phyloP scores from a whole-genome alignment of 495 filamentous ascomycete species.

The Penicilliopsis zonata region DNA sequence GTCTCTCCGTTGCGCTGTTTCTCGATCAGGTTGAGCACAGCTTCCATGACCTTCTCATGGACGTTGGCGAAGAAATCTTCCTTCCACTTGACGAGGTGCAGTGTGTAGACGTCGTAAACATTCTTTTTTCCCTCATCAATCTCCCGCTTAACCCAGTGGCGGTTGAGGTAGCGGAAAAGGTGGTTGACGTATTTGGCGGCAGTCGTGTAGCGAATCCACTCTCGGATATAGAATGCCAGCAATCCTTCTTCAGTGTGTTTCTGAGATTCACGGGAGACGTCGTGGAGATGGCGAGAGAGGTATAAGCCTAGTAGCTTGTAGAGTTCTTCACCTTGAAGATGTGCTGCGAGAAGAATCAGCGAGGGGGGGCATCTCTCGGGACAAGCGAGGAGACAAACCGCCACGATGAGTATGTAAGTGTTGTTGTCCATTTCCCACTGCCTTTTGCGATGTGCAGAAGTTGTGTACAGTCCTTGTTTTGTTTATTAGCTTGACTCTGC shows the following conservation, averaged over 20 bases:
- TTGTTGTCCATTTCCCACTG: slow-evolving; percentile 42
- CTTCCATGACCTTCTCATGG: slow-evolving; percentile 82
- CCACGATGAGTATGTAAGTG: slow-evolving; percentile 58
- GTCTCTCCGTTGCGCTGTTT: slow-evolving; percentile 97
- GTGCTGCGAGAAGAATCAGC: slow-evolving; percentile 41
- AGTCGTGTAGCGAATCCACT: slow-evolving; percentile 92
- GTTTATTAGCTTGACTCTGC: slow-evolving; percentile 11
- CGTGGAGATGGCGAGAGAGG: slow-evolving; percentile 59
- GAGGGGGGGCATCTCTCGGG: background rate
- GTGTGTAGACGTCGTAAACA: slow-evolving; percentile 93
- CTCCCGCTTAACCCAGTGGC: slow-evolving; percentile 98
- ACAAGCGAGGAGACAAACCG: slow-evolving; percentile 38
- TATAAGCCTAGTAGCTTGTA: slow-evolving; percentile 85
- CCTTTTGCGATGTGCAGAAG: slow-evolving; percentile 98
- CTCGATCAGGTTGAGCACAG: slow-evolving; percentile 89
- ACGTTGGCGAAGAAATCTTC: slow-evolving; percentile 77
- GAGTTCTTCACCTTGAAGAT: slow-evolving; percentile 90
- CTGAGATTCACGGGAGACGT: slow-evolving; percentile 54
- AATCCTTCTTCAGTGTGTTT: slow-evolving; percentile 81
- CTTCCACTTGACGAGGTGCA: slow-evolving; percentile 92
- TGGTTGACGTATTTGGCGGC: slow-evolving; percentile 96
- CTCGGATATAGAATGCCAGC: slow-evolving; percentile 86
- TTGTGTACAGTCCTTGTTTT: slow-evolving; percentile 77
- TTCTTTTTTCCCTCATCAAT: slow-evolving; percentile 99
- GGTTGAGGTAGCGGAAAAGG: slow-evolving; percentile 90